A percentile compares a stretch with the other conserved stretches of the same genome.
phyloP scores from a whole-genome alignment of 345 rosid genomes.

The Citrus trifoliata region DNA sequence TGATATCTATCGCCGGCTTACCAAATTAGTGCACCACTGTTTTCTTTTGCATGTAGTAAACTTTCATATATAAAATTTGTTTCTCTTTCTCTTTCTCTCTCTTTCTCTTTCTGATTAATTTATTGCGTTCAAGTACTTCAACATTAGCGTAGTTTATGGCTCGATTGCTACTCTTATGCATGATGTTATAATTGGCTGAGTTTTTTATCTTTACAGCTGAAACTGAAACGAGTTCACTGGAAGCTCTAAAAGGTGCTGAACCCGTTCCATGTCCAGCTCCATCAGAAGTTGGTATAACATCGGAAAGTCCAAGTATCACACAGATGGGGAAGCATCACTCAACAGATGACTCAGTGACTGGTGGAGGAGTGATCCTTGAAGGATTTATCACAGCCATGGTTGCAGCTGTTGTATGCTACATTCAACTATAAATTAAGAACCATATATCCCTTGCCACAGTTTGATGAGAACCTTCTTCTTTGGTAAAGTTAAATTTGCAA shows the following conservation, averaged over 20 bases:
- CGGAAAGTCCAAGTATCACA: constrained; percentile 20
- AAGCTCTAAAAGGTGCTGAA: neutral
- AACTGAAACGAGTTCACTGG: neutral
- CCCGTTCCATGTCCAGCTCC: constrained; percentile 23
- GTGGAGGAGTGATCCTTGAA: constrained; percentile 40
- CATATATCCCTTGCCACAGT: neutral
- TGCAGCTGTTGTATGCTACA: constrained; percentile 32
- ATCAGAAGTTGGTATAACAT: neutral
- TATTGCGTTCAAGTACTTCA: neutral
- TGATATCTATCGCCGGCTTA: no score
- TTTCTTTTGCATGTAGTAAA: no score
- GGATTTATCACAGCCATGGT: constrained; percentile 28
- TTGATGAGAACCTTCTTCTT: neutral
- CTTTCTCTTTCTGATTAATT: no score
- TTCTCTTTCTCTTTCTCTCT: neutral
- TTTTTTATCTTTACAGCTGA: neutral
- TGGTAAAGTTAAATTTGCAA: neutral
- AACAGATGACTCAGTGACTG: constrained; percentile 2
- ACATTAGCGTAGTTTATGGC: neutral
- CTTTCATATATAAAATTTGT: neutral
- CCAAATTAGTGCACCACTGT: neutral
- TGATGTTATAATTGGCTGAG: constrained; percentile 3
- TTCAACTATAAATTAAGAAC: constrained; percentile 21
- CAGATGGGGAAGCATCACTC: constrained; percentile 25
- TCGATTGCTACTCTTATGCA: constrained; percentile 10